Conservation (phyloP, 2,329 filamentous ascomycete species). For the Trichoderma pleuroti region DNA sequence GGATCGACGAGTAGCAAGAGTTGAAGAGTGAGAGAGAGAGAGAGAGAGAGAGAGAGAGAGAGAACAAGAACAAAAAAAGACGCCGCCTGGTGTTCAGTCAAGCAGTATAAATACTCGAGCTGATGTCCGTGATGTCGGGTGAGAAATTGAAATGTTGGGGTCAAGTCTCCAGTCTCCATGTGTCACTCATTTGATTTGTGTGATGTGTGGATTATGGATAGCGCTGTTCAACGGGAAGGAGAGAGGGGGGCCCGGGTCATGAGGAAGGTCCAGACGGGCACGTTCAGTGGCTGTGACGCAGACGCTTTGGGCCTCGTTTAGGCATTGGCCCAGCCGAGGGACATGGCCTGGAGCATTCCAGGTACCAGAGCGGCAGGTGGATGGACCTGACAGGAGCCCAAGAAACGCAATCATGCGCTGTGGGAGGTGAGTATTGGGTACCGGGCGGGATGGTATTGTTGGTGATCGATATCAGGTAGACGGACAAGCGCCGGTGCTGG, state of each 20-base stretch:
- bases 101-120: not conserved
- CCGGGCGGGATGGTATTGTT: not conserved
- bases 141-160: not conserved
- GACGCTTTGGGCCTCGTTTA: conserved; percentile 9
- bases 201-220: conserved; percentile 1
- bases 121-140: not conserved
- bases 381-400: not conserved
- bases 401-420: not conserved
- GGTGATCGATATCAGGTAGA: not conserved
- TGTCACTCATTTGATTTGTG: conserved; percentile 1
- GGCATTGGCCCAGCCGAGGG: conserved; percentile 2
- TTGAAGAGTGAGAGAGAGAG: not conserved
- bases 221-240: conserved; percentile 10
- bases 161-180: not conserved
- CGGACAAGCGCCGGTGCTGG: not conserved
- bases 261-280: conserved; percentile 13
- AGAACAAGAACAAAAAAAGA: not conserved
- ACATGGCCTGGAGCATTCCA: not conserved
- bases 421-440: conserved; percentile 7
- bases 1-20: too few relatives aligned
- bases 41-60: not conserved
- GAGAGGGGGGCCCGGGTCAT: conserved; percentile 13
- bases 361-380: conserved; percentile 10
- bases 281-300: conserved; percentile 18
- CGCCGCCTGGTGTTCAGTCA: not conserved